Conservation (phyloP, 331 rosid species). For the Malus hybrid region DNA sequence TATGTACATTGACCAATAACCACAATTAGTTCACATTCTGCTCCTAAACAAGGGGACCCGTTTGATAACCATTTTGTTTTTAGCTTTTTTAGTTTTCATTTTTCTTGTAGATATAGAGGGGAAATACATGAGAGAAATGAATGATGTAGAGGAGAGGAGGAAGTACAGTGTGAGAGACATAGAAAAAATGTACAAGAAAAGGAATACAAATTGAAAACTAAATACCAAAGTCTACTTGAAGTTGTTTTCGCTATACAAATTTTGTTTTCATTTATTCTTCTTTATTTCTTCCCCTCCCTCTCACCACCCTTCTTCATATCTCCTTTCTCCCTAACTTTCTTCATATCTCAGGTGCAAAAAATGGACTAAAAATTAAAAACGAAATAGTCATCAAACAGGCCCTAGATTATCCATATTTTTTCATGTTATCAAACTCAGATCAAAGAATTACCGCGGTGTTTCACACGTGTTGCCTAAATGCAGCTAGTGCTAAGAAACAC, state of each 20-base stretch:
- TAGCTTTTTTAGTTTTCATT: not conserved
- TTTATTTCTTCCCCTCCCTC: not conserved
- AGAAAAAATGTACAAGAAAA: not conserved
- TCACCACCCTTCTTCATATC: not conserved
- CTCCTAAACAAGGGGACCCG: not conserved
- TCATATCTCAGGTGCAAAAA: not conserved
- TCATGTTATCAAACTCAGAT: not conserved
- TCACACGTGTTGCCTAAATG: not conserved
- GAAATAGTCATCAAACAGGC: not conserved
- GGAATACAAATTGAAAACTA: not conserved
- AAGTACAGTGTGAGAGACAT: not conserved
- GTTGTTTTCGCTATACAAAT: not conserved
- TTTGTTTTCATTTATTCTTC: not conserved
- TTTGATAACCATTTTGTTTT: not conserved
- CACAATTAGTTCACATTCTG: not conserved
- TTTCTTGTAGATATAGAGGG: not conserved
- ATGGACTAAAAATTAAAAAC: not conserved
- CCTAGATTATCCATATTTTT: not conserved
- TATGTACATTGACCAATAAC: conserved; percentile 1
- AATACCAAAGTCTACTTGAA: not conserved
- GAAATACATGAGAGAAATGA: not conserved
- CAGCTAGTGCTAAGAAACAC: not conserved
- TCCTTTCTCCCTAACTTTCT: not conserved
- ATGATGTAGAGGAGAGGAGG: not conserved
- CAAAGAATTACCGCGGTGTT: not conserved